These are phyloP conservation scores for Crithidia thermophila DNA, from an alignment of 208 protist species.

Conservation along the genomic window DNA sequence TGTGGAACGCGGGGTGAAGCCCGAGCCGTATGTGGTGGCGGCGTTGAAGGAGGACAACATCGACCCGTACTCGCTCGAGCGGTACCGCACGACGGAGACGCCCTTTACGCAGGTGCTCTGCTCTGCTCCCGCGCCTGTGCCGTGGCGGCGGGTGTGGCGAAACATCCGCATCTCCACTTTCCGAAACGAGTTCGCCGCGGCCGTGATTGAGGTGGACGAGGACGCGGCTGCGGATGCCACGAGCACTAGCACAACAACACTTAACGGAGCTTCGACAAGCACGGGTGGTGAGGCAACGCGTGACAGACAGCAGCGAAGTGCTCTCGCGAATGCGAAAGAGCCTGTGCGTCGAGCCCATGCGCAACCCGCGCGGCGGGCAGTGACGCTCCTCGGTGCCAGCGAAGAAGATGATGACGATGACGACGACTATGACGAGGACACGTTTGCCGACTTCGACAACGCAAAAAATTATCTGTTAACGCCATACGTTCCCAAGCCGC, in stretches of 20 bases:
- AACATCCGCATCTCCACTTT: conserved; percentile 23
- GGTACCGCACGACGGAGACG: conserved; percentile 6
- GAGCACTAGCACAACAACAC: not conserved
- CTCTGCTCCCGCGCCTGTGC: conserved; percentile 25
- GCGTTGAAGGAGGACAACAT: conserved; percentile 12
- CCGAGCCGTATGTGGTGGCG: conserved; percentile 24
- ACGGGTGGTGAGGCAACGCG: no score
- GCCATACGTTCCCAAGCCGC: not conserved
- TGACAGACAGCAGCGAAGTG: no score
- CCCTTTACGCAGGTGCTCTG: conserved; percentile 32
- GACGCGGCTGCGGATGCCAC: not conserved
- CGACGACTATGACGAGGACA: not conserved
- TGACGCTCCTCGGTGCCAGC: conserved; percentile 12
- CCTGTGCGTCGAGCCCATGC: no score
- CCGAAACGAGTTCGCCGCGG: conserved; percentile 27
- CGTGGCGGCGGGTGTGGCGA: conserved; percentile 31
- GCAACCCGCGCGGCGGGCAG: not conserved
- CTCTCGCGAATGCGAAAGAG: no score
- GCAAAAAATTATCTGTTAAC: not conserved
- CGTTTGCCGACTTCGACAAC: not conserved
- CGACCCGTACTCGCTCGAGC: not conserved
- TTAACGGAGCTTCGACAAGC: no score
- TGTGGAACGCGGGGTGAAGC: conserved; percentile 10
- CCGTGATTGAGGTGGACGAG: conserved; percentile 22
- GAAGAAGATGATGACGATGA: not conserved